Percentiles rank a stretch among this genome's conserved stretches.
Evolutionary conservation across 164 flowering plant genomes (phyloP).

Genomic region (Sedum album): DNA sequence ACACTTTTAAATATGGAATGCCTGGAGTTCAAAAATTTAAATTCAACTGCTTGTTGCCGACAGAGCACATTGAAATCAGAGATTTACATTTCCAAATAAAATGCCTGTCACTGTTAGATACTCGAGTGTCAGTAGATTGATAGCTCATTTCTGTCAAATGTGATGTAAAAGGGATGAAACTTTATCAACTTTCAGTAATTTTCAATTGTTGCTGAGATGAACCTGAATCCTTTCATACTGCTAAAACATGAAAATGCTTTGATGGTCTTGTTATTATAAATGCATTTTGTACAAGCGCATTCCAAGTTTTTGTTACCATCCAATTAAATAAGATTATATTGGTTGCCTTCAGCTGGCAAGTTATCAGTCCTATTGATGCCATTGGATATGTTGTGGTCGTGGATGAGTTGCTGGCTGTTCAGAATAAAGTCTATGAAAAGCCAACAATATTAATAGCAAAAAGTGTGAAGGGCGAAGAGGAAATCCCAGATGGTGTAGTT

Average conservation of each 20-base stretch:
- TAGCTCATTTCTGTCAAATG: too few relatives aligned
- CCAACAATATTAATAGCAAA: conserved; percentile 89
- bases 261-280: not conserved
- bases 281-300: not conserved
- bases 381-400: conserved; percentile 77
- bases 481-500: conserved; percentile 95
- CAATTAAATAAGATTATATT: not conserved
- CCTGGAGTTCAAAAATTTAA: too few relatives aligned
- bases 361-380: conserved; percentile 91
- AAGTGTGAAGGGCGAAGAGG: conserved; percentile 93
- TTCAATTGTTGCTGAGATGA: not conserved
- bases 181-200: not conserved
- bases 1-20: too few relatives aligned
- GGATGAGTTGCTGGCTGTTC: conserved; percentile 85
- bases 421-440: conserved; percentile 57
- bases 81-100: not conserved
- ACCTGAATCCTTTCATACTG: not conserved
- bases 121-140: not conserved
- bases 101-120: not conserved
- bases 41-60: not conserved
- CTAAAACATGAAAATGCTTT: not conserved
- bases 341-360: conserved; percentile 83
- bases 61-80: not conserved
- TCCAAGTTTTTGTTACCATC: not conserved
- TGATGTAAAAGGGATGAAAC: not conserved